A percentile compares a stretch with the other conserved stretches of the same genome.
Conservation (phyloP, 2,329 filamentous ascomycete species). For the Colletotrichum brevisporum region DNA sequence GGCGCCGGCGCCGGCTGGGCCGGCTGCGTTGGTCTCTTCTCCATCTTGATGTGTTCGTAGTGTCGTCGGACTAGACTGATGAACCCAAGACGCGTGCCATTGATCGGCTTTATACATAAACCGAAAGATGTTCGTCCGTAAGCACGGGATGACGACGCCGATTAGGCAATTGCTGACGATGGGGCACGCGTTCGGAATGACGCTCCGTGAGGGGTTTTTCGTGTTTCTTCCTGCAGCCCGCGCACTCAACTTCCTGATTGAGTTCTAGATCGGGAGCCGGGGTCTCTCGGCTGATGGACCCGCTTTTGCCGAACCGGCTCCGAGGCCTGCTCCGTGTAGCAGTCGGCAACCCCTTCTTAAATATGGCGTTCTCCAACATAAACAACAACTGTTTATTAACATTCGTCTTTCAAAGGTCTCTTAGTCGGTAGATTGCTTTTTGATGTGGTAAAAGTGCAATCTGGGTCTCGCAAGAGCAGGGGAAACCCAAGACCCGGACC, state of each 20-base stretch:
- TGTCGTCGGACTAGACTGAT: not conserved
- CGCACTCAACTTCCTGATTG: not conserved
- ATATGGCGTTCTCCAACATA: no score
- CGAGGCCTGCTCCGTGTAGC: not conserved
- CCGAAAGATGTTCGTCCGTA: not conserved
- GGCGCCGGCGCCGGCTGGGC: not conserved
- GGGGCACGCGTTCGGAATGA: not conserved
- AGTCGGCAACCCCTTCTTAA: no score
- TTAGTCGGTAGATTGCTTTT: no score
- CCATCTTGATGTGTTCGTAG: constrained; percentile 5
- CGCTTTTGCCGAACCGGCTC: not conserved
- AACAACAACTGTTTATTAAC: no score
- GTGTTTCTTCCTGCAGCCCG: not conserved
- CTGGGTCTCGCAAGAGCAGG: no score
- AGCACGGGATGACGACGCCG: not conserved
- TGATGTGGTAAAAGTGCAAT: no score
- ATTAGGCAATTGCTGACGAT: not conserved
- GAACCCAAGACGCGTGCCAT: not conserved
- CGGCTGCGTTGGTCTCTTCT: not conserved
- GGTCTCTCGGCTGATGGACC: not conserved
- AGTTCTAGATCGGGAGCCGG: no score
- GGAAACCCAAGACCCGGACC: no score
- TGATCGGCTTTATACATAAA: not conserved
- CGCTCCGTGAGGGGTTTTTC: not conserved
- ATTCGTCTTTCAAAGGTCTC: no score